Percentiles rank a stretch among this genome's conserved stretches.
phyloP scores from a whole-genome alignment of 441 rosid species.

The Euphorbia schlechtendalii region DNA sequence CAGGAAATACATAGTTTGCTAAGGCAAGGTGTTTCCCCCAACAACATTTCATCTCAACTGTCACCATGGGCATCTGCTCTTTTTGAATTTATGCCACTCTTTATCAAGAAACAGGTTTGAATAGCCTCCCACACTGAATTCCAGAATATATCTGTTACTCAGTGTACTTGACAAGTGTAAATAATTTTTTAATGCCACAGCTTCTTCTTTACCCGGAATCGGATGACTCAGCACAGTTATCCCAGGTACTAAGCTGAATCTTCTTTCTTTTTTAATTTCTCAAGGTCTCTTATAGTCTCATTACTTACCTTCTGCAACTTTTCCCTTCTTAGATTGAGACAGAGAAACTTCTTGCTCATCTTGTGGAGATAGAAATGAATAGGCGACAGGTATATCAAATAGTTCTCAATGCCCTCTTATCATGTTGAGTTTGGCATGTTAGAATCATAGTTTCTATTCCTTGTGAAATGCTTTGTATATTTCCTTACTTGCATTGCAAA shows the following conservation, averaged over 20 bases:
- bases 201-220: conserved; percentile 92
- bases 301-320: conserved; percentile 5
- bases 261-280: not conserved
- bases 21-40: conserved; percentile 62
- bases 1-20: conserved; percentile 96
- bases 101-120: conserved; percentile 84
- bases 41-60: conserved; percentile 74
- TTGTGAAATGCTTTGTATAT: not conserved
- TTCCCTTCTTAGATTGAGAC: conserved; percentile 72
- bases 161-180: conserved; percentile 14
- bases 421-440: not conserved
- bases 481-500: not conserved
- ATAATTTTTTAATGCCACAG: conserved; percentile 41
- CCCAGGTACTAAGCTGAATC: conserved; percentile 56
- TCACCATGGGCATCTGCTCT: conserved; percentile 99
- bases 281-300: not conserved
- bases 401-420: not conserved
- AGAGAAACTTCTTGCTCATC: conserved; percentile 95
- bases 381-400: conserved; percentile 59
- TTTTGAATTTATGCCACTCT: conserved; percentile 89
- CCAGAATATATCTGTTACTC: conserved; percentile 9
- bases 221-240: conserved; percentile 97
- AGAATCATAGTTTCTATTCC: not conserved
- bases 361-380: conserved; percentile 94
- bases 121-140: conserved; percentile 14